Base-by-base conservation (phyloP, 1,284 basidiomycete genomes). In the Melampsora larici-populina region DNA sequence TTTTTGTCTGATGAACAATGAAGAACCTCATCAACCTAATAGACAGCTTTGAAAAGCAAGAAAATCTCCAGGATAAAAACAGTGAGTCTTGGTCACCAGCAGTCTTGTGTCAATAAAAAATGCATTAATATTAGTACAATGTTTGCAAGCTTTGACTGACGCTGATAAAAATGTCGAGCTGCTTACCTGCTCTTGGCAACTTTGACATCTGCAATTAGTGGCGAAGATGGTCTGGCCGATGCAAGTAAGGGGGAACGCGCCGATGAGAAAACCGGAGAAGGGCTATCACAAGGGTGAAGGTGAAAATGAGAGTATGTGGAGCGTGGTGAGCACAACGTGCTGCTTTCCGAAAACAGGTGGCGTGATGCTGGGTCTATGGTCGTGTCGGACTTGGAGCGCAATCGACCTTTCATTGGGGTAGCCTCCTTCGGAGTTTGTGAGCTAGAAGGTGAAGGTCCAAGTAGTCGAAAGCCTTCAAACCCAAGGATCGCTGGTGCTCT, bases 161-260 rank as follows among this genome's bases (percentile, higher is more conserved):
- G 24, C 24, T 68, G 18, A 68, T 17, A 43, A 26, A 26, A 15
- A 40, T 31, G 18, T 48, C 66, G 36, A 68, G 43, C 15, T 21
- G 15, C 62, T 65, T 43, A 78, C 76, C 76, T 78, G 76, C 76
- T 78, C 58, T 78, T 78, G 62, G 76, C 68, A 29, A 78, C 62
- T 51, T 78, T 78, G 2, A 78, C 76, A 71, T 78, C 76, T 21
- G 76, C 76, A 60, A 78, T 78, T 26, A 78, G 69, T 43, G 76
- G 76, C 21, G 76, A 78, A 18, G 31, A 49, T 11, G 69, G 63
- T 46, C 26, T 64, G 24, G 58, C 63, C 11, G 69, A 63, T 21
- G 62, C 26, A 18, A 58, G 29, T 29, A 33, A 49, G 13, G 76
- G 68, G 65, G 69, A 71, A 9, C 58, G 69, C 9, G 76, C 60